phyloP scores from a whole-genome alignment of 768 basidiomycete genomes.

The Leucocoprinus sp. region DNA sequence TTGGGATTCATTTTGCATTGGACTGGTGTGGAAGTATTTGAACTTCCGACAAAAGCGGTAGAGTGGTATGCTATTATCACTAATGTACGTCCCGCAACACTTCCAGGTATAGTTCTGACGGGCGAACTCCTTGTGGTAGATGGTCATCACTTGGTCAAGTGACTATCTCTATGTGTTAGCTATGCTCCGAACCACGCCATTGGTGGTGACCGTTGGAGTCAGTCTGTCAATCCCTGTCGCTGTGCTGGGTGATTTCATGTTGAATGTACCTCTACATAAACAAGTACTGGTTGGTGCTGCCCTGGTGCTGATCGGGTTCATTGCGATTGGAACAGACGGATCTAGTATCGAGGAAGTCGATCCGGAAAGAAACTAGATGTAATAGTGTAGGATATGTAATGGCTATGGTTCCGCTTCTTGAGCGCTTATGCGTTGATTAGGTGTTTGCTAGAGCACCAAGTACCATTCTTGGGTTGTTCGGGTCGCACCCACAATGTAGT shows the following conservation, averaged over 20 bases:
- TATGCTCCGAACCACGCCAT: conserved; percentile 94
- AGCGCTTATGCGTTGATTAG: neutral
- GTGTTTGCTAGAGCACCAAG: neutral
- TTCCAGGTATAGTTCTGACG: neutral
- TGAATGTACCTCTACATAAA: conserved; percentile 32
- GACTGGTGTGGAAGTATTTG: conserved; percentile 63
- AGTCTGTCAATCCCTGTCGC: conserved; percentile 92
- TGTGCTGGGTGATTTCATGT: conserved; percentile 61
- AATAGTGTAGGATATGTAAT: neutral
- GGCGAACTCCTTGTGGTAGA: conserved; percentile 34
- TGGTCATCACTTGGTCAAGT: conserved; percentile 74
- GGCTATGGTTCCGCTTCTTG: neutral
- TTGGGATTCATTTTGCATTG: conserved; percentile 71
- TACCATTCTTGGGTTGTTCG: neutral
- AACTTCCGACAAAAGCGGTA: conserved; percentile 49
- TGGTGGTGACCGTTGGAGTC: conserved; percentile 88
- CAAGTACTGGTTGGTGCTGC: conserved; percentile 68
- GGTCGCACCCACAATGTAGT: neutral
- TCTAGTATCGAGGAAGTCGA: conserved; percentile 12
- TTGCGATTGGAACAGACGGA: conserved; percentile 28
- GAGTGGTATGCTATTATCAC: conserved; percentile 28
- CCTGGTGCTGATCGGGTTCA: conserved; percentile 71
- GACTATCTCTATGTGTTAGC: conserved; percentile 84
- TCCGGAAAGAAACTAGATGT: neutral
- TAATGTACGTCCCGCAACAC: conserved; percentile 24